A percentile compares a stretch with the other conserved stretches of the same genome.
These are phyloP conservation scores for Piper longum DNA, from an alignment of 164 flowering plant species.

Conservation along the genomic window DNA sequence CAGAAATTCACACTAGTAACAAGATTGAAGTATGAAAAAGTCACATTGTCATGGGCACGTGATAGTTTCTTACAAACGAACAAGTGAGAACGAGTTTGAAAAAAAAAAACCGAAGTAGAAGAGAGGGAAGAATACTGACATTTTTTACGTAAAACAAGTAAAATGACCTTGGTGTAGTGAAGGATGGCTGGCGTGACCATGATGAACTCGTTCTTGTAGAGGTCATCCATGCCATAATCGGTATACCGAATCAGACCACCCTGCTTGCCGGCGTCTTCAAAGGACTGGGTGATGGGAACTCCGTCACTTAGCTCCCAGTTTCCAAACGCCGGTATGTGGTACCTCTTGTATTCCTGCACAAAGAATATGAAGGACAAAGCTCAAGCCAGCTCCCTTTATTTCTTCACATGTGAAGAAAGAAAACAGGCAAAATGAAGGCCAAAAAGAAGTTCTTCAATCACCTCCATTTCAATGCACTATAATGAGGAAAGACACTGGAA, in stretches of 20 bases:
- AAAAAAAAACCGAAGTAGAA: too few species aligned
- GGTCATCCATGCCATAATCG: constrained; percentile 29
- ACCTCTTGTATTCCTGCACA: constrained; percentile 21
- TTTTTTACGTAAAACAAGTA: too few species aligned
- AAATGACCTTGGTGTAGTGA: constrained; percentile 35
- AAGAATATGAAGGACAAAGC: not conserved
- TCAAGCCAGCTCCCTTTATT: not conserved
- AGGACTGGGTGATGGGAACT: constrained; percentile 55
- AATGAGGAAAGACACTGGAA: too few species aligned
- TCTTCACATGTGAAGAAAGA: not conserved
- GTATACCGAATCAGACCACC: constrained; percentile 32
- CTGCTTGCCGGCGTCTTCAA: constrained; percentile 43
- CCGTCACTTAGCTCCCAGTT: constrained; percentile 51
- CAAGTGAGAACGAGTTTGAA: too few species aligned
- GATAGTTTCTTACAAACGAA: too few species aligned
- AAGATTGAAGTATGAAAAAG: too few species aligned
- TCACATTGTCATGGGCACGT: too few species aligned
- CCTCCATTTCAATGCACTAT: not conserved
- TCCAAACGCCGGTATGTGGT: constrained; percentile 30
- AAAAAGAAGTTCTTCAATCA: not conserved
- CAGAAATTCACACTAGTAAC: too few species aligned
- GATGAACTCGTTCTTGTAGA: constrained; percentile 19
- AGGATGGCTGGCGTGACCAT: constrained; percentile 30
- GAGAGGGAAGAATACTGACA: too few species aligned
- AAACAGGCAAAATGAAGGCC: not conserved